Evolutionary conservation across 768 basidiomycete genomes (phyloP).

Genomic region (Kwoniella sp.): DNA sequence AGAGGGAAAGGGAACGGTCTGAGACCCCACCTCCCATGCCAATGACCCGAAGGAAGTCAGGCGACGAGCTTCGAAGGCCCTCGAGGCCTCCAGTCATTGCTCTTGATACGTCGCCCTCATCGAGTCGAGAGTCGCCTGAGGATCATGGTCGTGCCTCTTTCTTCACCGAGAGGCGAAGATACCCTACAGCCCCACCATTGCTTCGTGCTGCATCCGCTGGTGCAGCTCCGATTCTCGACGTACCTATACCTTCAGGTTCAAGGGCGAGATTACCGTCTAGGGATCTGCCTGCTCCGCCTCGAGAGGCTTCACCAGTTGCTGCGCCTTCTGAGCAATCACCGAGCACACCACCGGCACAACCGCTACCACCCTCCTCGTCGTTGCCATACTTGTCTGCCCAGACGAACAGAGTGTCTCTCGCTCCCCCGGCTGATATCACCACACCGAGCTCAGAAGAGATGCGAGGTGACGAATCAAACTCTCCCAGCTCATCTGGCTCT

Average conservation of each 20-base stretch:
- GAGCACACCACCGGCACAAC: neutral
- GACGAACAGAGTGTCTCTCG: slow-evolving; percentile 16
- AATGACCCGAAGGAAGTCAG: slow-evolving; percentile 11
- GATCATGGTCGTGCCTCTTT: slow-evolving; percentile 19
- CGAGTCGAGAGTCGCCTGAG: neutral
- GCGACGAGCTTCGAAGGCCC: slow-evolving; percentile 12
- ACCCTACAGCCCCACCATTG: slow-evolving; percentile 34
- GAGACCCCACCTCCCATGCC: slow-evolving; percentile 21
- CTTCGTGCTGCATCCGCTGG: slow-evolving; percentile 24
- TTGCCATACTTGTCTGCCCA: slow-evolving; percentile 33
- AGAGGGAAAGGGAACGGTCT: slow-evolving; percentile 13
- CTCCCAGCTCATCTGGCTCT: slow-evolving; percentile 14
- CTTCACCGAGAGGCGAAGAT: slow-evolving; percentile 30
- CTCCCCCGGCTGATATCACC: slow-evolving; percentile 9
- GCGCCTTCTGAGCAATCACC: slow-evolving; percentile 3
- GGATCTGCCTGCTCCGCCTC: slow-evolving; percentile 23
- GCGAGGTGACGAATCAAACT: neutral
- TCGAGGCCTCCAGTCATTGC: slow-evolving; percentile 3
- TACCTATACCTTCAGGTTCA: slow-evolving; percentile 6
- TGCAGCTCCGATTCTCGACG: slow-evolving; percentile 4
- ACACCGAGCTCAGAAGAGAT: slow-evolving; percentile 9
- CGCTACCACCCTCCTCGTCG: slow-evolving; percentile 21
- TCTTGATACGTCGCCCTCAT: neutral
- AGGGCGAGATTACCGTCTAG: slow-evolving; percentile 11
- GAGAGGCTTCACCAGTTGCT: slow-evolving; percentile 1